These are phyloP conservation scores for Gautieria morchelliformis DNA, from an alignment of 768 basidiomycete genomes.

Conservation along the genomic window DNA sequence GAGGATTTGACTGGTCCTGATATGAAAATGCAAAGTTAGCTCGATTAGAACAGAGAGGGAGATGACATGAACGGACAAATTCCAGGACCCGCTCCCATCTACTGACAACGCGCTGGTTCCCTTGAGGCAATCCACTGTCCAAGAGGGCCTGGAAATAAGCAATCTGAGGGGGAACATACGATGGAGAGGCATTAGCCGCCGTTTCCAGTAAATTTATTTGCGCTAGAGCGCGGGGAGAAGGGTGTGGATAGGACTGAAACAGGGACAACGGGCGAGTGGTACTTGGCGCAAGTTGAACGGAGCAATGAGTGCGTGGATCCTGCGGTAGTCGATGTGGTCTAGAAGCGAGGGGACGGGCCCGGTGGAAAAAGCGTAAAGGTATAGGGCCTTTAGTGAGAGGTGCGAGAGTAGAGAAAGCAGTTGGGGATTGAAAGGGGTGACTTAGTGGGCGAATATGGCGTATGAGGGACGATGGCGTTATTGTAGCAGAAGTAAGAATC, in stretches of 20 bases:
- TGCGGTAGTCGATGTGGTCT: background rate
- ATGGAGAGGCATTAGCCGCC: slow-evolving; percentile 64
- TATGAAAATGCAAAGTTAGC: background rate
- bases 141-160: slow-evolving; percentile 57
- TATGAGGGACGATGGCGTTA: background rate
- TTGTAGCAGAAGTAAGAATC: background rate
- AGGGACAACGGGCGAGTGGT: background rate
- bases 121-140: slow-evolving; percentile 55
- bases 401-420: slow-evolving; percentile 1
- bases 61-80: slow-evolving; percentile 37
- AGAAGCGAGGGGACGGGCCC: background rate
- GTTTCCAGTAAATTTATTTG: slow-evolving; percentile 35
- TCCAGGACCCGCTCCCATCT: slow-evolving; percentile 81
- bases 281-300: background rate
- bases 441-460: background rate
- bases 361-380: background rate
- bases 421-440: slow-evolving; percentile 2
- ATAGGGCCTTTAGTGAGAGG: background rate
- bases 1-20: slow-evolving; percentile 60
- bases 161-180: slow-evolving; percentile 62
- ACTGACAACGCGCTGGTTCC: slow-evolving; percentile 61
- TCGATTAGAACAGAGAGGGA: no score
- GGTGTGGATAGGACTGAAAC: background rate
- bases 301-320: background rate
- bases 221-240: slow-evolving; percentile 1